These are phyloP conservation scores for Colletotrichum zoysiae DNA, from an alignment of 2,329 filamentous ascomycete genomes.

Conservation along the genomic window DNA sequence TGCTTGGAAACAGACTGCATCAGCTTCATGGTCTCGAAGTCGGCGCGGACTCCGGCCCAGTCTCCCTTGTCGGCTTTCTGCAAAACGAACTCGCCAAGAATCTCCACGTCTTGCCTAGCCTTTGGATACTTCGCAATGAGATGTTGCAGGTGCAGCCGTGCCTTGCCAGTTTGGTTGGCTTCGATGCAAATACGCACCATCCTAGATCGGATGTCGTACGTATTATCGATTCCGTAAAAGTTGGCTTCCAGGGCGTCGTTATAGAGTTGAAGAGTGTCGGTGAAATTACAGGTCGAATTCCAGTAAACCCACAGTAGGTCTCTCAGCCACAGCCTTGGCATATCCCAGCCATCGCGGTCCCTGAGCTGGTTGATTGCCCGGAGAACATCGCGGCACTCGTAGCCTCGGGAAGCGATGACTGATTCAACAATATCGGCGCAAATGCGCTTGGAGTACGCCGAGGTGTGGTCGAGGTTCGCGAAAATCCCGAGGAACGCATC, in stretches of 20 bases:
- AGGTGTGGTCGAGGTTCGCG: not conserved
- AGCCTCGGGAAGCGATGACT: slow-evolving; percentile 23
- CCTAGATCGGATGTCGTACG: slow-evolving; percentile 17
- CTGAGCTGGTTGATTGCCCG: slow-evolving; percentile 18
- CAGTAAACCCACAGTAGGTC: slow-evolving; percentile 19
- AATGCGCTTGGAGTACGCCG: slow-evolving; percentile 17
- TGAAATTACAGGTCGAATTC: slow-evolving; percentile 22
- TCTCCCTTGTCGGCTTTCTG: slow-evolving; percentile 54
- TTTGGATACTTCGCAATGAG: slow-evolving; percentile 13
- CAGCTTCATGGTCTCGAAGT: slow-evolving; percentile 49
- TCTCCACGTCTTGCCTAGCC: slow-evolving; percentile 18
- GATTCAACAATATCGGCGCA: slow-evolving; percentile 23
- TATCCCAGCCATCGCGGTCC: slow-evolving; percentile 22
- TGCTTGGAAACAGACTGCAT: slow-evolving; percentile 31
- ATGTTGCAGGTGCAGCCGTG: slow-evolving; percentile 12
- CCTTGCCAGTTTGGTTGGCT: slow-evolving; percentile 23
- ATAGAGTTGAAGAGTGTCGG: slow-evolving; percentile 15
- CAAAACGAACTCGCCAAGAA: slow-evolving; percentile 53
- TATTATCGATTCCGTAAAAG: slow-evolving; percentile 34
- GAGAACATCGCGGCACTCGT: slow-evolving; percentile 30
- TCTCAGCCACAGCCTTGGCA: slow-evolving; percentile 18
- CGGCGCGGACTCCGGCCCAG: slow-evolving; percentile 55
- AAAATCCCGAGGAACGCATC: slow-evolving; percentile 35
- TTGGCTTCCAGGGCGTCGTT: slow-evolving; percentile 15
- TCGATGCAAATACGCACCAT: slow-evolving; percentile 38